Evolutionary conservation across 179 eudicot genomes (phyloP), one percentile per base, ranked within the genome.

Genomic region (Vitellaria paradoxa): DNA sequence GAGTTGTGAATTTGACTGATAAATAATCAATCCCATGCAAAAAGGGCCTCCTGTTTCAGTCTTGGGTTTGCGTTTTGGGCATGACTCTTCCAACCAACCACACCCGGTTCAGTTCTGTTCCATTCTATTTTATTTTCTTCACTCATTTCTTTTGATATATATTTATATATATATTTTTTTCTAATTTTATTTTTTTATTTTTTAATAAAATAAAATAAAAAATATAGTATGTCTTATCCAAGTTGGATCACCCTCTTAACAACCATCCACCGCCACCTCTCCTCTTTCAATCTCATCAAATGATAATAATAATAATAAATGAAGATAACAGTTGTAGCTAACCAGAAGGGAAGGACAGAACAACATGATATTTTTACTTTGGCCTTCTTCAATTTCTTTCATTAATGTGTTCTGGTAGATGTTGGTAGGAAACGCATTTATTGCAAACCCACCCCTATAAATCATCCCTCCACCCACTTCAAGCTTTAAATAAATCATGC

Each of bases 381-480:
- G 15, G 10, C 40, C 11, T 53, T 0, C 17, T 24, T 14, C 15
- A 11, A 8, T 53, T 53, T 55, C 37, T 13, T 9, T 30, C 75
- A 68, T 77, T 50, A 62, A 78, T 78, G 72, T 3, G 57, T 40
- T 30, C 65, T 26, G 81, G 65, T 78, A 45, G 77, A 9, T 57
- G 77, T 72, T 78, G 77, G 76, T 64, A 17, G 66, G 50, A 49
- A 52, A 5, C 57, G 66, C 76, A 78, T 50, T 78, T 52, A 78
- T 62, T 72, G 72, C 72, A 46, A 52, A 78, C 77, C 77, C 66
- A 64, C 77, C 49, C 65, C 17, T 55, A 24, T 71, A 55, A 42
- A 42, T 42, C 6, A 70, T 47, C 6, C 3, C 69, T 37, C 37
- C 23, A 18, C n/a, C 23, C 15, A 6, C 63, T 17, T 18, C 63